Base-by-base conservation (phyloP, 1,139 yeast genomes). In the Yamadazyma spencermartinsiae region DNA sequence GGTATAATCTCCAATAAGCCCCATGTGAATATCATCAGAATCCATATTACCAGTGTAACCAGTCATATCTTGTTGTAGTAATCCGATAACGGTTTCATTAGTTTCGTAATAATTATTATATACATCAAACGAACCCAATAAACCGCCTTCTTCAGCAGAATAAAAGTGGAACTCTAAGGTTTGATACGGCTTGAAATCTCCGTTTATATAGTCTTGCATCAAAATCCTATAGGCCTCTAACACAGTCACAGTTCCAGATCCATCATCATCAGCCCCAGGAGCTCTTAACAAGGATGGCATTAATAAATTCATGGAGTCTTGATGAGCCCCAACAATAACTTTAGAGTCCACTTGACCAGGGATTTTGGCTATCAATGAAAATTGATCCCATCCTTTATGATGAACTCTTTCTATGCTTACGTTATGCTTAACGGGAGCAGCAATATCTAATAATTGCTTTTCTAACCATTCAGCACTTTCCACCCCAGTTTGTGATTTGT, bases 241-340 rank as follows among this genome's bases (percentile, higher is more conserved):
- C 31, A 76, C 75, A 3, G 96, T 85, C 6, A 84, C 82, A 3
- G 90, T 82, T 7, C 98, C 98, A 3, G 92, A 80, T 1, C 96
- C 96, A 58, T 90, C 88, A 54, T 90, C 98, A 59, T 90, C 98
- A 3, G 96, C 97, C 4, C 98, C 98, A 1, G 98, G 98, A 0
- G 97, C 89, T 33, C 79, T 74, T 50, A 84, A 56, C 15, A 81
- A 45, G 35, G 69, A 71, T n/a, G 96, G 96, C 42, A 86, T 72
- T 36, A 86, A 50, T 43, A 87, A 68, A 56, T 88, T 89, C 45
- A 81, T 75, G 2, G 96, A 85, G 58, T 90, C 98, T 56, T 85
- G 87, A 63, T 92, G 98, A 18, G 96, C 85, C 0, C 97, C 97
- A 20, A 90, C 77, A 14, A 90, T 79, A 2, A 90, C 83, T 36